Conservation (phyloP, 306 rosid species). For the Mimosa bimucronata region DNA sequence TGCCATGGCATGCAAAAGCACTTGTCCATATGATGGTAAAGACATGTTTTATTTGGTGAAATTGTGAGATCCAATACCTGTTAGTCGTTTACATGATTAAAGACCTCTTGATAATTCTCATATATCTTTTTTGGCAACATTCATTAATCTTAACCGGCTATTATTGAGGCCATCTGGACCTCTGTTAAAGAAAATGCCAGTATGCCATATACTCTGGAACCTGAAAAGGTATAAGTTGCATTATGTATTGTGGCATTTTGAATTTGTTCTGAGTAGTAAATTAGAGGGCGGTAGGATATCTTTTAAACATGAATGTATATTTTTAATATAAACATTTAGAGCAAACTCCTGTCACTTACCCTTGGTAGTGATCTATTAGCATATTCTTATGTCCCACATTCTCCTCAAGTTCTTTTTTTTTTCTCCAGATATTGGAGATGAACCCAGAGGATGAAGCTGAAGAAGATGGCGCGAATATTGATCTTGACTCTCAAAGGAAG, state of each 20-base stretch:
- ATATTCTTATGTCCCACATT: neutral
- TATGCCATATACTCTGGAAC: neutral
- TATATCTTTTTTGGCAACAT: neutral
- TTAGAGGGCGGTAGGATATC: neutral
- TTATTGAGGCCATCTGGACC: neutral
- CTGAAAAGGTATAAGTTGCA: neutral
- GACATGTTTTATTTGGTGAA: neutral
- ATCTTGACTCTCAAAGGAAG: conserved; percentile 93
- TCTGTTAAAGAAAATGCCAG: neutral
- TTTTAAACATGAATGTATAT: neutral
- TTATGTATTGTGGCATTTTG: neutral
- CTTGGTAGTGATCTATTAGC: neutral
- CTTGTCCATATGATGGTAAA: neutral
- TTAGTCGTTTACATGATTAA: neutral
- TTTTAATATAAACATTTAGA: neutral
- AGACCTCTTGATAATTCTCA: neutral
- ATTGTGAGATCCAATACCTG: neutral
- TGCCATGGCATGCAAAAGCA: neutral
- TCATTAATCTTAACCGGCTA: neutral
- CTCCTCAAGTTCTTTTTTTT: conserved; percentile 2
- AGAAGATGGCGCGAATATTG: conserved; percentile 96
- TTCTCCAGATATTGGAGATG: conserved; percentile 84
- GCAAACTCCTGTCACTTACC: neutral
- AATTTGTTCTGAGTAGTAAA: neutral
- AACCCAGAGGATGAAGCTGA: conserved; percentile 97